Conservation (phyloP, 495 filamentous ascomycete genomes). For the Penicillium verhagenii region DNA sequence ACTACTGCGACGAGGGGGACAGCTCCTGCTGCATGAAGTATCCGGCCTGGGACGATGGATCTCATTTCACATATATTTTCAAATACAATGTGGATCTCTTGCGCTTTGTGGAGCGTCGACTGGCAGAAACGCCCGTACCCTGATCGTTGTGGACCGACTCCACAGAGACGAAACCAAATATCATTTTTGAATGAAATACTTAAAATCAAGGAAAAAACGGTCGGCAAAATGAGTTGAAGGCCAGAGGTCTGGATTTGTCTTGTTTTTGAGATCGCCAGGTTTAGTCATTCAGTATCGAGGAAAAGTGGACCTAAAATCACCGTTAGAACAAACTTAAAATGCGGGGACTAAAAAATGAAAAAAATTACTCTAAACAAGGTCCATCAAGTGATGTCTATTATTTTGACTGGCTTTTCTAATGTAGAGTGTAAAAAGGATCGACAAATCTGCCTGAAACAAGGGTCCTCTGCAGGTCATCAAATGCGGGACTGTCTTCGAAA, state of each 20-base stretch:
- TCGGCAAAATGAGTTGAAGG: not conserved
- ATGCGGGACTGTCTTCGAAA: no score
- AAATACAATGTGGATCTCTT: constrained; percentile 19
- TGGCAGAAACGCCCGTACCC: not conserved
- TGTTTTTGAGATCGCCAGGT: no score
- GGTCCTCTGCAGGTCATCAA: no score
- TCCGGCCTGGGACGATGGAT: constrained; percentile 1
- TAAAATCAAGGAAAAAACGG: not conserved
- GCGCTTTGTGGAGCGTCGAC: constrained; percentile 13
- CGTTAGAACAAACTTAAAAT: not conserved
- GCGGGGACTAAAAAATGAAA: not conserved
- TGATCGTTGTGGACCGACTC: not conserved
- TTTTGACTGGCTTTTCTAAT: no score
- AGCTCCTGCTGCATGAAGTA: constrained; percentile 18
- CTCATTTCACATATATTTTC: constrained; percentile 18
- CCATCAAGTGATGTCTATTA: no score
- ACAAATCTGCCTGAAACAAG: no score
- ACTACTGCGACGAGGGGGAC: constrained; percentile 28
- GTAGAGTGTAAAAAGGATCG: no score
- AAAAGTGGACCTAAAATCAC: not conserved
- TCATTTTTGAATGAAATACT: not conserved
- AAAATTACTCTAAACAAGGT: no score
- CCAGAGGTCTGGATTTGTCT: no score
- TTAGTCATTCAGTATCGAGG: no score
- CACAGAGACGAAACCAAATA: not conserved